A percentile compares a stretch with the other conserved stretches of the same genome.
Conservation (phyloP, 257 asterid genomes). For the Craterostigma plantagineum region DNA sequence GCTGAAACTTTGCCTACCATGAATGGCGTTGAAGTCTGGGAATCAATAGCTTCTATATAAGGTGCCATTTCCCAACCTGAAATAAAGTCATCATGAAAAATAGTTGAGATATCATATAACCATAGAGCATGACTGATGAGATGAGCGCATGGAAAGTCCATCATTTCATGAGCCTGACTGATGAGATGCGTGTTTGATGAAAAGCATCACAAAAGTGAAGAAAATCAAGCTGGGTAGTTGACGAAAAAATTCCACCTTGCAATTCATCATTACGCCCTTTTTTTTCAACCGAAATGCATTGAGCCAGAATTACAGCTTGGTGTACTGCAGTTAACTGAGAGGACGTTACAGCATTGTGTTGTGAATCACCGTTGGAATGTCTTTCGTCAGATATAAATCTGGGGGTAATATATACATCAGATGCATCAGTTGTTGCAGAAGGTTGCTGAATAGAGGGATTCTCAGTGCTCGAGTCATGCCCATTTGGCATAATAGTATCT, state of each 20-base stretch:
- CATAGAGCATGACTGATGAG: too few species aligned
- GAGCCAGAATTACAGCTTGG: slow-evolving; percentile 74
- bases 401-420: slow-evolving; percentile 75
- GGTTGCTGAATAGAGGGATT: slow-evolving; percentile 19
- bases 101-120: slow-evolving; percentile 2
- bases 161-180: too few species aligned
- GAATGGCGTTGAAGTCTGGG: slow-evolving; percentile 57
- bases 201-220: too few species aligned
- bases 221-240: slow-evolving; percentile 7
- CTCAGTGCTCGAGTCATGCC: slow-evolving; percentile 17
- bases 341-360: slow-evolving; percentile 19
- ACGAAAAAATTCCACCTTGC: slow-evolving; percentile 34
- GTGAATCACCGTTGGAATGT: slow-evolving; percentile 15
- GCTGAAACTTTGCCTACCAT: slow-evolving; percentile 23
- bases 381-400: slow-evolving; percentile 32
- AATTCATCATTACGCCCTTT: slow-evolving; percentile 58
- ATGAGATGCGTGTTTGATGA: too few species aligned
- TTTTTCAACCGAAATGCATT: slow-evolving; percentile 53
- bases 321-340: slow-evolving; percentile 43
- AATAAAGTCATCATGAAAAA: slow-evolving; percentile 13
- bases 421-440: slow-evolving; percentile 45
- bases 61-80: slow-evolving; percentile 92
- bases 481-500: slow-evolving; percentile 12
- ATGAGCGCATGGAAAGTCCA: too few species aligned
- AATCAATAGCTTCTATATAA: slow-evolving; percentile 84